Conservation (phyloP, 2,329 filamentous ascomycete species). For the Elsinoe batatas region DNA sequence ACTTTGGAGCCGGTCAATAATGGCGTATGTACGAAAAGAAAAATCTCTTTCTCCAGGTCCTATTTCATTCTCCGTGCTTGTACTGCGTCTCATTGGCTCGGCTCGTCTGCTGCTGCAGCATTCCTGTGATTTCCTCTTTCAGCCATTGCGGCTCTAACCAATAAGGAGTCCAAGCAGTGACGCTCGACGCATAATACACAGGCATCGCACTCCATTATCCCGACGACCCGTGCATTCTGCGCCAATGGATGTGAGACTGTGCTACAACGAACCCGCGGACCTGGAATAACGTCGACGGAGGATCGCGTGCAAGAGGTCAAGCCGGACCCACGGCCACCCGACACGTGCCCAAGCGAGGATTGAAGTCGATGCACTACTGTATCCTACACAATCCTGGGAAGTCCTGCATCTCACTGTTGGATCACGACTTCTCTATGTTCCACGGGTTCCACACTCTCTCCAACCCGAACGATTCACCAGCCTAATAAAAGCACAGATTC, state of each 20-base stretch:
- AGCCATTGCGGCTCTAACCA: not conserved
- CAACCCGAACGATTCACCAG: too few relatives aligned
- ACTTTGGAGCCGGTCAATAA: not conserved
- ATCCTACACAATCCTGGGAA: too few relatives aligned
- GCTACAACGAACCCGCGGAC: not conserved
- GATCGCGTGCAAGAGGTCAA: not conserved
- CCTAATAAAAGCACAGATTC: too few relatives aligned
- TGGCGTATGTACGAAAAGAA: slow-evolving; percentile 3
- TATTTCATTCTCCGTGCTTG: not conserved
- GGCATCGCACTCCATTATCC: too few relatives aligned
- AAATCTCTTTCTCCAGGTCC: not conserved
- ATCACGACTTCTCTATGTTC: too few relatives aligned
- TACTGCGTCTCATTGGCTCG: not conserved
- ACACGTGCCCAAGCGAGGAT: slow-evolving; percentile 1
- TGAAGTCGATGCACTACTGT: not conserved
- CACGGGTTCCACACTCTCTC: too few relatives aligned
- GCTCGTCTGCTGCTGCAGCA: not conserved
- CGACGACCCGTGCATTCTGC: not conserved
- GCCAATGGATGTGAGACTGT: not conserved
- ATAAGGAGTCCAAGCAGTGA: not conserved
- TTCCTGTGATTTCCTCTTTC: slow-evolving; percentile 7
- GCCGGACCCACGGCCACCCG: not conserved
- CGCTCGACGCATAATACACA: too few relatives aligned
- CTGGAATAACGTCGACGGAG: not conserved
- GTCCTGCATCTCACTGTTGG: too few relatives aligned